Evolutionary conservation across 768 basidiomycete genomes (phyloP), one percentile per base, ranked within the genome.

Genomic region (Boletus tylopilopsis): DNA sequence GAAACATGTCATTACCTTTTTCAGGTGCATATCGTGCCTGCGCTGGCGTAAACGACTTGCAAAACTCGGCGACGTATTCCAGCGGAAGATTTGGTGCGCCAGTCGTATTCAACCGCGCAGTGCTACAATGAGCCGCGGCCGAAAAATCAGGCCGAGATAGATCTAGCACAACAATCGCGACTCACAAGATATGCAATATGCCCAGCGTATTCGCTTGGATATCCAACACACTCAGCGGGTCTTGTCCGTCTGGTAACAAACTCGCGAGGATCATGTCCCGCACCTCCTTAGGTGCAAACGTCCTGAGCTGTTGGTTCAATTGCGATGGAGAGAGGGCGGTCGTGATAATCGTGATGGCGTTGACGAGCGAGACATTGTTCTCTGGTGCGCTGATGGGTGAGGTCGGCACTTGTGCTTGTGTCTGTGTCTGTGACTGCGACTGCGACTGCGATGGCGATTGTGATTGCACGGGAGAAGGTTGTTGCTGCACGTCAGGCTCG

Each of bases 131-230:
- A 3, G 25, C 16, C 32, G 15, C 21, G 2, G 27, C 22, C 23
- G 6, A 10, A 27, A 38, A 42, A 32, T 42, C 21, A 25, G n/a
- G 33, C 16, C 15, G 16, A 21, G 12, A 19, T 5, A 8, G 4
- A 5, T 21, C 24, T 11, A 6, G 6, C 25, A 6, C 18, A 29
- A 34, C 18, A 2, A 6, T 19, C 34, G 16, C 18, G 25, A 73
- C 85, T 68, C 56, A 90, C 89, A 92, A 62, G 37, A 92, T 87
- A 57, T 82, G 85, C 35, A 91, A 64, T 35, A 81, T 76, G 0
- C 81, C 85, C 4, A 91, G 64, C 1, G 87, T 84, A 62, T 88
- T 78, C 25, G 58, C 60, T 25, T 70, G 65, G 22, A 80, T 65
- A 58, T 84, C 76, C 30, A 92, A 67, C 9, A 85, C 62, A 3